Evolutionary conservation across 2,329 filamentous ascomycete genomes (phyloP).

Genomic region (Calycina herbarum): DNA sequence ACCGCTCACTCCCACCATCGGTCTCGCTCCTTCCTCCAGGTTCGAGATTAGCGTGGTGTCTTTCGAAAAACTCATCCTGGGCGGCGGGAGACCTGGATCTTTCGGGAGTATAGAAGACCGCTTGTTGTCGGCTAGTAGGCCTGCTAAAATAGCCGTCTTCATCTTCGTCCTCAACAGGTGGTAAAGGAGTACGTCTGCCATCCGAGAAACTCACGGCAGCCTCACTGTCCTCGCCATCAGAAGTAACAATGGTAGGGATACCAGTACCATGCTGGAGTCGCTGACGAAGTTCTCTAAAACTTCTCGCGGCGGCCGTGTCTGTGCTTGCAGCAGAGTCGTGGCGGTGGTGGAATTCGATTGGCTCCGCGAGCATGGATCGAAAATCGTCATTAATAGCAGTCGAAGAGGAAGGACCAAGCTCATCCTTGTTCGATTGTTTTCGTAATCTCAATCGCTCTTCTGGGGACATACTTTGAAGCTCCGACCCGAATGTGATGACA

Average conservation of each 20-base stretch:
- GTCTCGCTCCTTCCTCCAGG: background rate
- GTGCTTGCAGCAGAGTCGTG: conserved; percentile 63
- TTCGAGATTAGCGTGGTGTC: conserved; percentile 3
- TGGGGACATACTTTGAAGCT: conserved; percentile 75
- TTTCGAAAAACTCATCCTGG: conserved; percentile 11
- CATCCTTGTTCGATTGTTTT: conserved; percentile 50
- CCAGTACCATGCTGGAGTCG: conserved; percentile 54
- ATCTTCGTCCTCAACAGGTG: conserved; percentile 46
- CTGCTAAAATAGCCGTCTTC: conserved; percentile 28
- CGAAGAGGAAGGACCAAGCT: conserved; percentile 30
- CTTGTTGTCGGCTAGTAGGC: conserved; percentile 27
- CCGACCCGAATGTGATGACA: conserved; percentile 93
- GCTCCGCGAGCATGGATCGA: conserved; percentile 50
- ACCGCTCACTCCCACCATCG: conserved; percentile 11
- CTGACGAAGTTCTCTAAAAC: conserved; percentile 63
- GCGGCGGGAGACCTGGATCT: conserved; percentile 23
- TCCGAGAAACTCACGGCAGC: conserved; percentile 61
- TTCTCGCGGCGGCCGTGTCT: conserved; percentile 66
- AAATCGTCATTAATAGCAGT: conserved; percentile 47
- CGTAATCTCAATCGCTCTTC: conserved; percentile 71
- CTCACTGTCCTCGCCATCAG: conserved; percentile 58
- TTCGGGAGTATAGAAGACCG: conserved; percentile 37
- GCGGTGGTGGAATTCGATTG: conserved; percentile 45
- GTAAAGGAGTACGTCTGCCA: conserved; percentile 55
- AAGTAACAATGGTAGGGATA: conserved; percentile 30